These are phyloP conservation scores for Alternaria arborescens DNA, from an alignment of 2,329 filamentous ascomycete species.

Conservation along the genomic window DNA sequence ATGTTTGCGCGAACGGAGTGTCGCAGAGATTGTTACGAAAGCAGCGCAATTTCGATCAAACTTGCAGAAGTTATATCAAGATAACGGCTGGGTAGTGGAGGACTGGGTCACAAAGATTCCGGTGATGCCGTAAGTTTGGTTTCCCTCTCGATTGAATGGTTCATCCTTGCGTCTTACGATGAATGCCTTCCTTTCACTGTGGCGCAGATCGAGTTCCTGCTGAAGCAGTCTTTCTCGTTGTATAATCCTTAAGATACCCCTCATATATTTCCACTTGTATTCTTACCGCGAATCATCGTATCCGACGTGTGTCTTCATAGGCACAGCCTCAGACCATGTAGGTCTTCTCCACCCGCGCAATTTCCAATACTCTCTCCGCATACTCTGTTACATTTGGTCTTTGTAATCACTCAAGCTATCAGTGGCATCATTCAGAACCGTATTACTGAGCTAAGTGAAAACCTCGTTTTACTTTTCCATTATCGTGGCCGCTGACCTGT, in stretches of 20 bases:
- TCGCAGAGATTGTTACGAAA: conserved; percentile 38
- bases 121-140: conserved; percentile 23
- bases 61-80: conserved; percentile 23
- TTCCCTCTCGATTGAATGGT: neutral
- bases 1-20: conserved; percentile 38
- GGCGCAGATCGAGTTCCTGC: neutral
- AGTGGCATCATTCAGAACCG: neutral
- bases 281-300: neutral
- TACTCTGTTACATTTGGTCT: neutral
- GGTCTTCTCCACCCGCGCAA: neutral
- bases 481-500: neutral
- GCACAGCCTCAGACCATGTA: neutral
- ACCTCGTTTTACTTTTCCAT: neutral
- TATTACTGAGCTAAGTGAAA: neutral
- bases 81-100: conserved; percentile 32
- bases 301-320: too few relatives aligned
- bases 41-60: conserved; percentile 31
- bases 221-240: neutral
- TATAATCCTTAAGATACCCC: neutral
- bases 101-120: conserved; percentile 43
- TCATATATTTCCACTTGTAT: neutral
- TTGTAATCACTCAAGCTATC: neutral
- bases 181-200: neutral
- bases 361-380: neutral
- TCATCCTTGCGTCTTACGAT: too few relatives aligned